These are phyloP conservation scores for Reutealis trisperma DNA, from an alignment of 345 rosid genomes.

Conservation along the genomic window DNA sequence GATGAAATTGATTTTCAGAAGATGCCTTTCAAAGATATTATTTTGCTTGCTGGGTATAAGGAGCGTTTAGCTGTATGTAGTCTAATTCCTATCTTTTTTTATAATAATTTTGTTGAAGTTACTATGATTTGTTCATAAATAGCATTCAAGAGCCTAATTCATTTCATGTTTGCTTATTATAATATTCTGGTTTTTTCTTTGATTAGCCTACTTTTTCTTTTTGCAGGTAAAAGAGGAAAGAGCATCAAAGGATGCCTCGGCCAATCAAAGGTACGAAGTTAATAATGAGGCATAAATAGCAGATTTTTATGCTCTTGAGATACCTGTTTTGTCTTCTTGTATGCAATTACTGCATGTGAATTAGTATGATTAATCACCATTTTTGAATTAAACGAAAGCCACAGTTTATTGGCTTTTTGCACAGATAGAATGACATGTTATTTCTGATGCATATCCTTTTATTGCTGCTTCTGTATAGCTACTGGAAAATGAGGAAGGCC, in stretches of 20 bases:
- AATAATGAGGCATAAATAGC: background rate
- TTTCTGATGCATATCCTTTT: background rate
- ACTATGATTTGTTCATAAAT: background rate
- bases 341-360: background rate
- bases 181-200: background rate
- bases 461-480: background rate
- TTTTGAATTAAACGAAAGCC: background rate
- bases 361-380: background rate
- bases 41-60: conserved; percentile 62
- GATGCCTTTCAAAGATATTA: conserved; percentile 68
- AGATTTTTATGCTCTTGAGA: background rate
- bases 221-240: conserved; percentile 68
- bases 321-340: background rate
- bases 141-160: background rate
- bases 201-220: conserved; percentile 10
- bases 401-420: background rate
- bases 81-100: background rate
- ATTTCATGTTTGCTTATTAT: background rate
- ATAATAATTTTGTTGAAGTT: background rate
- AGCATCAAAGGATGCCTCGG: conserved; percentile 26
- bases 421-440: background rate
- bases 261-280: conserved; percentile 50
- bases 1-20: conserved; percentile 53
- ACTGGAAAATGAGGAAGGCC: background rate
- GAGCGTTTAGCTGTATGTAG: conserved; percentile 58